Evolutionary conservation across 2,329 filamentous ascomycete species (phyloP).

Genomic region (Beauveria sp.): DNA sequence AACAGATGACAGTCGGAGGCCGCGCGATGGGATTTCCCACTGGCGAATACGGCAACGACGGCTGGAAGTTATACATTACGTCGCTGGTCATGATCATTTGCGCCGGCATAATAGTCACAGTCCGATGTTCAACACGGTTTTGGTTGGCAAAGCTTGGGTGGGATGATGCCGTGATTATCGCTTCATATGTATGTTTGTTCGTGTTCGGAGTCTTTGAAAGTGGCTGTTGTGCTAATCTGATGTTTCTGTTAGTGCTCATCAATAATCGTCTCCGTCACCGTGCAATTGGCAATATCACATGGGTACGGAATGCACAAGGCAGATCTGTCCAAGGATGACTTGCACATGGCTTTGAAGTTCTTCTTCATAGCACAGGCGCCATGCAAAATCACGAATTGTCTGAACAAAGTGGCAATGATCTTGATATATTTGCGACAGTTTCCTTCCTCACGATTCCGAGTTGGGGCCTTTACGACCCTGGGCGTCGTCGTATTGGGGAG

Average conservation of each 20-base stretch:
- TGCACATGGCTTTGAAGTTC: constrained; percentile 22
- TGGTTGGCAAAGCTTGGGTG: constrained; percentile 25
- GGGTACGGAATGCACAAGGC: constrained; percentile 33
- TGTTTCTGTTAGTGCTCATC: constrained; percentile 21
- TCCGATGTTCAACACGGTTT: constrained; percentile 28
- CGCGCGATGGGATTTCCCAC: constrained; percentile 20
- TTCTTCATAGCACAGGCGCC: constrained; percentile 41
- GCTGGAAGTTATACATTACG: constrained; percentile 27
- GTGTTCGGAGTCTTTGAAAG: not conserved
- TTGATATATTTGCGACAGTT: constrained; percentile 45
- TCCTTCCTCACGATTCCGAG: constrained; percentile 32
- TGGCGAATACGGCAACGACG: constrained; percentile 27
- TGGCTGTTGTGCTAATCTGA: not conserved
- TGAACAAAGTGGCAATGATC: constrained; percentile 43
- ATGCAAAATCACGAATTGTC: constrained; percentile 42
- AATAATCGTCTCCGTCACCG: constrained; percentile 24
- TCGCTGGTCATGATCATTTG: constrained; percentile 28
- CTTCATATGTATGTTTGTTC: constrained; percentile 24
- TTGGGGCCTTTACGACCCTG: constrained; percentile 30
- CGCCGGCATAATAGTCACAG: constrained; percentile 26
- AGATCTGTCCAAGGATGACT: constrained; percentile 24
- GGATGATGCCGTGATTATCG: constrained; percentile 31
- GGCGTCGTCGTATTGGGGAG: constrained; percentile 34
- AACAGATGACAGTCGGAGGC: not conserved
- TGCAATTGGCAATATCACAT: constrained; percentile 28